These are phyloP conservation scores for Xerocomellus amylosporus DNA, from an alignment of 768 basidiomycete genomes.

Conservation along the genomic window DNA sequence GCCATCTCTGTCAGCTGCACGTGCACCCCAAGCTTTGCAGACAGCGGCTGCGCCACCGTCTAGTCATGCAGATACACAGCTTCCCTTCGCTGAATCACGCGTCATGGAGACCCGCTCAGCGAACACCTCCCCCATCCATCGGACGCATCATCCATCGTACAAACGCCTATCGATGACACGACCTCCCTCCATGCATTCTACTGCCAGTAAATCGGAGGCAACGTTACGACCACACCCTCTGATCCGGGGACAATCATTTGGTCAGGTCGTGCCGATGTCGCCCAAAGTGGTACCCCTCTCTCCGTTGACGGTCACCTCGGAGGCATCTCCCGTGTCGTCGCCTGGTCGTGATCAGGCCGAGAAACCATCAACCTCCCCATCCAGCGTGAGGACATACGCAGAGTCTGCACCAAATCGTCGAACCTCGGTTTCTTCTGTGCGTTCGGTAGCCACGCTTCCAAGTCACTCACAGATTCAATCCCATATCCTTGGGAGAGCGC, in stretches of 20 bases:
- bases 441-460: constrained; percentile 59
- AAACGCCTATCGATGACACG: constrained; percentile 49
- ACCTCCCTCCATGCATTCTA: constrained; percentile 63
- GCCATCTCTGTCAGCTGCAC: constrained; percentile 14
- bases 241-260: constrained; percentile 70
- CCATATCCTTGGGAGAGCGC: constrained; percentile 31
- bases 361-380: constrained; percentile 32
- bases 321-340: constrained; percentile 44
- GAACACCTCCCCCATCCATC: constrained; percentile 39
- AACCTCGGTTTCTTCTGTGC: constrained; percentile 56
- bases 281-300: constrained; percentile 50
- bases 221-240: constrained; percentile 69
- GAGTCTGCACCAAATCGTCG: constrained; percentile 40
- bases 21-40: constrained; percentile 15
- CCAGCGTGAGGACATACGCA: constrained; percentile 38
- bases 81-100: constrained; percentile 18
- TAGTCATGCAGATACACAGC: constrained; percentile 18
- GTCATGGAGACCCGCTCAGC: constrained; percentile 36
- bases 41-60: constrained; percentile 12
- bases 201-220: constrained; percentile 36
- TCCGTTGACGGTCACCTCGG: constrained; percentile 60
- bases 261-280: constrained; percentile 36
- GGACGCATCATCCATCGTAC: constrained; percentile 33
- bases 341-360: constrained; percentile 28
- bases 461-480: constrained; percentile 33